Evolutionary conservation across 2,329 filamentous ascomycete species (phyloP), one percentile per base, ranked within the genome.

Genomic region (Trichoderma endophyticum): DNA sequence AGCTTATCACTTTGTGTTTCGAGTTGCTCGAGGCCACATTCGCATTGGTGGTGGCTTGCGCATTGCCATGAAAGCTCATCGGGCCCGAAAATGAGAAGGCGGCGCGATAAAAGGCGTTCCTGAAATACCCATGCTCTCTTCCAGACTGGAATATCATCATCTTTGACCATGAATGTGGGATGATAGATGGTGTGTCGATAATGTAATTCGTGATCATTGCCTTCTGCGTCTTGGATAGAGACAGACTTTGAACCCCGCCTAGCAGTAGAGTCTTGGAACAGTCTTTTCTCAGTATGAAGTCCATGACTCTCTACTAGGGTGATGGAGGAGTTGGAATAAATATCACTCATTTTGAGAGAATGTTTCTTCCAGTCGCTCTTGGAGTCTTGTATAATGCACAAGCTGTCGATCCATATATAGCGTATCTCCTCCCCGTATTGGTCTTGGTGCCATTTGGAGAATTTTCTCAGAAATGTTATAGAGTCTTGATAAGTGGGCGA

Each of bases 401-500:
- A 30, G 28, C 70, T 72, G 59, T 72, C 70, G 12, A 72, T 72
- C 70, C 70, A 72, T 12, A 72, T 61, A 15, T 72, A 72, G 15
- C 70, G 65, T 60, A 71, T 71, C 18, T 57, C 34, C 4, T 71
- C 60, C 2, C 54, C 70, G 21, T 71, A 71, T 6, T 66, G 34
- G 7, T 71, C 28, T 36, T 71, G 62, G 7, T 71, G 62, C 70
- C 70, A 71, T 11, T 66, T 71, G 1, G 62, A 71, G 18, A 71
- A 71, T 24, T 60, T 71, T 18, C 70, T 21, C 18, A 71, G 5
- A 61, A 71, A 71, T 7, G 65, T 72, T n/a, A 72, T 60, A 0
- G 64, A 71, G 28, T 73, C 72, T 62, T 70, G 70, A 24, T 72
- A 73, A 32, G 72, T 72, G 5, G 48, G 70, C 3, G 72, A 71